Conservation (phyloP, 2,329 filamentous ascomycete species). For the Sarocladiaceae sp. region DNA sequence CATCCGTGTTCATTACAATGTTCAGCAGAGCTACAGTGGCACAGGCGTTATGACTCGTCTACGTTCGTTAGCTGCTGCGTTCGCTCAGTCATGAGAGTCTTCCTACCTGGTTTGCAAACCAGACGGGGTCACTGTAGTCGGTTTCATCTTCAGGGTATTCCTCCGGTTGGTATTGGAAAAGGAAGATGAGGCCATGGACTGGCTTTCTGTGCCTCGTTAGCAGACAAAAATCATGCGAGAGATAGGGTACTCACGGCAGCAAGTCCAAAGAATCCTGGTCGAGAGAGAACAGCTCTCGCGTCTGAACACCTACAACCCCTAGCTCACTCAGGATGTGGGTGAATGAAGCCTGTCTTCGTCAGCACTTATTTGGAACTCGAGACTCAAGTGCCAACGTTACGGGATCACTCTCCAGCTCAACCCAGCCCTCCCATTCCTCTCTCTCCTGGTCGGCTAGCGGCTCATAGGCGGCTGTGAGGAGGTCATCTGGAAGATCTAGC, state of each 20-base stretch:
- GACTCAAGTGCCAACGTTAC: too few species aligned
- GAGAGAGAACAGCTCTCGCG: constrained; percentile 70
- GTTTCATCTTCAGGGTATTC: not conserved
- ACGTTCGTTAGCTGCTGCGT: constrained; percentile 11
- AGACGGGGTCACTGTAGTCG: constrained; percentile 54
- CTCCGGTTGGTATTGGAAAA: constrained; percentile 8
- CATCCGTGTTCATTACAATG: constrained; percentile 77
- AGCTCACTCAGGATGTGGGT: constrained; percentile 76
- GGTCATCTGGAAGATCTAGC: constrained; percentile 28
- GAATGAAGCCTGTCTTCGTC: constrained; percentile 63
- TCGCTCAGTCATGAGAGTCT: not conserved
- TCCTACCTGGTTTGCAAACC: constrained; percentile 90
- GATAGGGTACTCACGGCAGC: constrained; percentile 49
- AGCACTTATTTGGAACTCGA: too few species aligned
- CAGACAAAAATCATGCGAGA: not conserved
- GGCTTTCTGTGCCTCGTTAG: not conserved
- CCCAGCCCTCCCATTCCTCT: constrained; percentile 63
- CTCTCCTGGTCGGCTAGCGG: constrained; percentile 46
- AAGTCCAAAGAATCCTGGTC: constrained; percentile 59
- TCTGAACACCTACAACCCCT: constrained; percentile 65
- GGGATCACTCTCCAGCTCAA: constrained; percentile 85
- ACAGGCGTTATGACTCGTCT: constrained; percentile 80
- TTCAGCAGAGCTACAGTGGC: constrained; percentile 90
- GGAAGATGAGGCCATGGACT: constrained; percentile 7
- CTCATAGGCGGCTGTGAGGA: constrained; percentile 39